A percentile compares a stretch with the other conserved stretches of the same genome.
These are phyloP conservation scores for Talinum fruticosum DNA, from an alignment of 148 eudicot genomes.

Conservation along the genomic window DNA sequence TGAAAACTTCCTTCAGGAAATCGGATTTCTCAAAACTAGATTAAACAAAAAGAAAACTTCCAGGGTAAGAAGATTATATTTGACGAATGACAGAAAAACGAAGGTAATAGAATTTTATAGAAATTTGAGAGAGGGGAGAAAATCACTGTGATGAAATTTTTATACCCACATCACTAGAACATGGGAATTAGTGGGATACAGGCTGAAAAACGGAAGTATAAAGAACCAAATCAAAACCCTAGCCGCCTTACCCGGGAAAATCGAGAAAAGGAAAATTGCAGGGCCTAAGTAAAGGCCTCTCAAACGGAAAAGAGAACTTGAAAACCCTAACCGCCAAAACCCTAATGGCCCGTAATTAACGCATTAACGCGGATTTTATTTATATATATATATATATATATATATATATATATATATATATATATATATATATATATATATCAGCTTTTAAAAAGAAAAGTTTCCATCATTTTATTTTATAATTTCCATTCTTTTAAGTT, in stretches of 20 bases:
- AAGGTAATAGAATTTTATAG: conserved; percentile 8
- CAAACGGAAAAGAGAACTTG: background rate
- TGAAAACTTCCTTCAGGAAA: conserved; percentile 4
- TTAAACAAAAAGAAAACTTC: background rate
- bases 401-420: background rate
- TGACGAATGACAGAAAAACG: background rate
- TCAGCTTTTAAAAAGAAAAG: background rate
- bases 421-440: background rate
- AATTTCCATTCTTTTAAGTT: too few species aligned
- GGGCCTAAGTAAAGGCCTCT: background rate
- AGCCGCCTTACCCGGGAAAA: conserved; percentile 28
- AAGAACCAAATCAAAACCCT: conserved; percentile 28
- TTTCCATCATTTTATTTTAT: too few species aligned
- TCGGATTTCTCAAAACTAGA: background rate
- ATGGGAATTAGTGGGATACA: conserved; percentile 29
- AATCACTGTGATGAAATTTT: background rate
- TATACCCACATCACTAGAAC: conserved; percentile 13
- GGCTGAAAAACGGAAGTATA: background rate
- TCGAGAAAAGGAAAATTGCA: conserved; percentile 15
- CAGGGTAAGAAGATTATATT: background rate
- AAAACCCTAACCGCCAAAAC: conserved; percentile 31
- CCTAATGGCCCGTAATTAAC: conserved; percentile 24
- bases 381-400: background rate
- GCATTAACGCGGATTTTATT: background rate
- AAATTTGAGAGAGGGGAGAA: background rate